phyloP scores from a whole-genome alignment of 148 eudicot genomes.

The Oxyria digyna region DNA sequence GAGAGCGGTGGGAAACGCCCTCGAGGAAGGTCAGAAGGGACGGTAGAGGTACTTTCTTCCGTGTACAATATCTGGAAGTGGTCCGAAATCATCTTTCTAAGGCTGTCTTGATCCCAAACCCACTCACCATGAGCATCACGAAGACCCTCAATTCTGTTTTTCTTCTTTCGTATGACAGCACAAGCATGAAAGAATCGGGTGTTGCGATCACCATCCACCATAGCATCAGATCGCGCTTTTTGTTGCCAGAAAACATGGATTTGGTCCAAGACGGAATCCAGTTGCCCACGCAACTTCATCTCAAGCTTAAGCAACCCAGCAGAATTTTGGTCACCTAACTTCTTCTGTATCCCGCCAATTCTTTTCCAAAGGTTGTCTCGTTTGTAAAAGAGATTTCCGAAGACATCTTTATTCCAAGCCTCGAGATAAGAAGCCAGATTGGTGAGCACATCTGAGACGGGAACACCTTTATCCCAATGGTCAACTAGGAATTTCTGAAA shows the following conservation, averaged over 20 bases:
- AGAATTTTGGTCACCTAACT: not conserved
- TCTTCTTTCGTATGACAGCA: not conserved
- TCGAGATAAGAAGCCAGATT: too few species aligned
- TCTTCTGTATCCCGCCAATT: not conserved
- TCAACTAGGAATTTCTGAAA: too few species aligned
- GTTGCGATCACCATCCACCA: not conserved
- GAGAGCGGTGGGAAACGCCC: too few species aligned
- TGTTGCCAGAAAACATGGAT: not conserved
- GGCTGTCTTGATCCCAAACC: too few species aligned
- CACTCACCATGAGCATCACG: too few species aligned
- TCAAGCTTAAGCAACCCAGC: not conserved
- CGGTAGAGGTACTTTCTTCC: too few species aligned
- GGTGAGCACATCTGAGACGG: too few species aligned
- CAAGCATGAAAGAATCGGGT: not conserved
- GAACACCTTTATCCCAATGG: not conserved
- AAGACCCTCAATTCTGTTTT: too few species aligned
- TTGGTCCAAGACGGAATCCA: not conserved
- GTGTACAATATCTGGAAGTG: too few species aligned
- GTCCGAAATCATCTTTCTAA: too few species aligned
- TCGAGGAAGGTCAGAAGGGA: too few species aligned
- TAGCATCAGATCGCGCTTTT: not conserved
- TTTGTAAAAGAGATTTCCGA: not conserved
- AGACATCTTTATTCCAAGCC: not conserved
- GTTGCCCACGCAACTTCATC: not conserved
- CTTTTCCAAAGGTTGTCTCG: not conserved